A percentile compares a stretch with the other conserved stretches of the same genome.
Evolutionary conservation across 1,284 basidiomycete species (phyloP).

Genomic region (Pseudomicrostroma phylloplanum): DNA sequence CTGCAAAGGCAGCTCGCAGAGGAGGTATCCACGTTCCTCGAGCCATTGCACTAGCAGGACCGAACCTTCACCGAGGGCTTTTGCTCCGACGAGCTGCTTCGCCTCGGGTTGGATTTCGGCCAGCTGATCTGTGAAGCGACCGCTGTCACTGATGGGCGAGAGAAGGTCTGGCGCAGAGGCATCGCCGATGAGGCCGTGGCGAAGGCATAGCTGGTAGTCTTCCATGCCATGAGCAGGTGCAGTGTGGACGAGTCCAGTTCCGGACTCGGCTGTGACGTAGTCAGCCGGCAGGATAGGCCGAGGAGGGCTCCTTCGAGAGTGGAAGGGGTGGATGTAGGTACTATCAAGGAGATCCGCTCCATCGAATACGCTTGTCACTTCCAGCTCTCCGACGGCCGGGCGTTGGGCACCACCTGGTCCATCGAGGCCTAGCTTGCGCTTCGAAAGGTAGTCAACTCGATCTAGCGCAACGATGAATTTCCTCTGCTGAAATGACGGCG

Average conservation of each 20-base stretch:
- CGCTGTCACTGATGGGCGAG: constrained; percentile 66
- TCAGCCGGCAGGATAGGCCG: constrained; percentile 55
- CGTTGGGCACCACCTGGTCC: background rate
- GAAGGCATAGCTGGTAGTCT: constrained; percentile 61
- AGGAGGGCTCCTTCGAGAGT: constrained; percentile 49
- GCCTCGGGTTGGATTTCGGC: constrained; percentile 13
- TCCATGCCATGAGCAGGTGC: constrained; percentile 92
- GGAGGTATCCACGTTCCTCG: constrained; percentile 58
- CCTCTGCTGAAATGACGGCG: constrained; percentile 19
- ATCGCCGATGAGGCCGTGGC: constrained; percentile 22
- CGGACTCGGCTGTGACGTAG: constrained; percentile 79
- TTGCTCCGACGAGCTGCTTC: constrained; percentile 61
- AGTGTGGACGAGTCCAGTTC: constrained; percentile 93
- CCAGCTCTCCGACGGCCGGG: constrained; percentile 19
- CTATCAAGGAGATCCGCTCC: constrained; percentile 58
- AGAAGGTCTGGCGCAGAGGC: constrained; percentile 16
- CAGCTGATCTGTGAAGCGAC: constrained; percentile 60
- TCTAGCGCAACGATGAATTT: constrained; percentile 67
- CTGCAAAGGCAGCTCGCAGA: constrained; percentile 63
- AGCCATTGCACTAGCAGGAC: constrained; percentile 60
- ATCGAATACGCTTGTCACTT: constrained; percentile 19
- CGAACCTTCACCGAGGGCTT: constrained; percentile 68
- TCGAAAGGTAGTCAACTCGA: constrained; percentile 54
- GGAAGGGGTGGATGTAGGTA: constrained; percentile 66
- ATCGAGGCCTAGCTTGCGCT: constrained; percentile 12